phyloP scores from a whole-genome alignment of 1,284 basidiomycete genomes.

The Pascua guehoae region DNA sequence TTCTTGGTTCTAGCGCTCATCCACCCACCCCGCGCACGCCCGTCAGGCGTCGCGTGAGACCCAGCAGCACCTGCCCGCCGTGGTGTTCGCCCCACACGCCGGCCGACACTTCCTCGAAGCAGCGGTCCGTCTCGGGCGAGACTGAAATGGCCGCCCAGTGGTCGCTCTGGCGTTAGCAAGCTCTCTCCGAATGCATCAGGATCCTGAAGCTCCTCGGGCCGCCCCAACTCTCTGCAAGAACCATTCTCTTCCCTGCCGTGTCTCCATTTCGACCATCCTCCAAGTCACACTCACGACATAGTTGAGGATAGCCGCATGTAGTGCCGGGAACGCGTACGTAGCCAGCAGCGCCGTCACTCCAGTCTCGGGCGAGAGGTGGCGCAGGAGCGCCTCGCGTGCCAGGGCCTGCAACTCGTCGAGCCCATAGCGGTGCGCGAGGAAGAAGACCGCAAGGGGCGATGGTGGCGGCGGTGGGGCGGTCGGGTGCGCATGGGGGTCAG shows the following conservation, averaged over 20 bases:
- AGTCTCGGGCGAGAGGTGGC: conserved; percentile 64
- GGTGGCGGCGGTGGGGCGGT: conserved; percentile 53
- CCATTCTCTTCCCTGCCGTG: background rate
- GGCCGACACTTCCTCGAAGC: conserved; percentile 41
- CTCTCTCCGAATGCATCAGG: too few relatives aligned
- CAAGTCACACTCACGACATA: conserved; percentile 32
- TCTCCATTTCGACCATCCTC: too few relatives aligned
- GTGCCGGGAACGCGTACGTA: conserved; percentile 33
- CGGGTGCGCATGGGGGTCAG: conserved; percentile 74
- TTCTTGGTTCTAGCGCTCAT: too few relatives aligned
- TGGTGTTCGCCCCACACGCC: conserved; percentile 40
- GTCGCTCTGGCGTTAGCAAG: conserved; percentile 21
- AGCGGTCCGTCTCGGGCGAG: conserved; percentile 30
- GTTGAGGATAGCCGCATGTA: conserved; percentile 35
- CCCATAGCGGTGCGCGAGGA: conserved; percentile 72
- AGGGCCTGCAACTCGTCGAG: conserved; percentile 64
- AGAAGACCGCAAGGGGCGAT: conserved; percentile 67
- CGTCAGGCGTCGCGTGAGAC: conserved; percentile 19
- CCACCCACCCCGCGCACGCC: conserved; percentile 1
- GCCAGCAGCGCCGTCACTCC: conserved; percentile 64
- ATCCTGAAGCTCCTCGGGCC: too few relatives aligned
- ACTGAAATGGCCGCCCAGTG: conserved; percentile 32
- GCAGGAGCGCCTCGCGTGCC: conserved; percentile 70
- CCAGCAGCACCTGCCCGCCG: conserved; percentile 35
- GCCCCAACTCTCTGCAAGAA: too few relatives aligned